Evolutionary conservation across 345 rosid genomes (phyloP), one percentile per base, ranked within the genome.

Genomic region (Salix viminalis): DNA sequence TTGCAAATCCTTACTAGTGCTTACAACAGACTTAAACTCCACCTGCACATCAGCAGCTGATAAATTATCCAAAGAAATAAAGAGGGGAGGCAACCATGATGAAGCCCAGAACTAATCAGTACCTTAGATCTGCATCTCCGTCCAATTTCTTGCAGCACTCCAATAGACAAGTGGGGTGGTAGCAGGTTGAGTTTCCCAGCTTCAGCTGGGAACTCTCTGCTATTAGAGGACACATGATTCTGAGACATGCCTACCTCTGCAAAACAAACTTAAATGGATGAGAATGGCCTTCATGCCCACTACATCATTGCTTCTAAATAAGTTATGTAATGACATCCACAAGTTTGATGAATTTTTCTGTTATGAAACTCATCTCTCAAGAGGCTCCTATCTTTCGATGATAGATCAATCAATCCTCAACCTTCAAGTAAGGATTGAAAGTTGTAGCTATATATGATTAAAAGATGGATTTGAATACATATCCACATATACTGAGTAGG

Each of bases 121-220:
- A 92, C 99, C 97, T 92, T 91, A 52, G 97, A 88, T 83, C 93
- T 86, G 82, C 99, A 96, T 85, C 93, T 88, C 81, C 89, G 83
- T 77, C 92, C 99, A 86, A 93, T 96, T 88, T 96, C 98, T 65
- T 90, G 98, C 73, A 96, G 85, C 48, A 90, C 99, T 75, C 91
- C 87, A 70, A 91, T 89, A 74, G 83, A 90, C 75, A 96, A 82
- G 82, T 90, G 90, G 75, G 97, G 78, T 11, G 88, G 87, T 65
- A 89, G 81, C 41, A 85, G 84, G 80, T 88, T 89, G 71, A 82
- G 73, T 84, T 92, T 93, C 77, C 83, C 96, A 81, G 81, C 86
- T 79, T 90, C 99, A 65, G 77, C 67, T 48, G 86, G 91, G 68
- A 76, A 75, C 65, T 89, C 94, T 76, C 83, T 87, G 79, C 84